These are phyloP conservation scores for Macroventuria anomochaeta DNA, from an alignment of 2,329 filamentous ascomycete species.

Conservation along the genomic window DNA sequence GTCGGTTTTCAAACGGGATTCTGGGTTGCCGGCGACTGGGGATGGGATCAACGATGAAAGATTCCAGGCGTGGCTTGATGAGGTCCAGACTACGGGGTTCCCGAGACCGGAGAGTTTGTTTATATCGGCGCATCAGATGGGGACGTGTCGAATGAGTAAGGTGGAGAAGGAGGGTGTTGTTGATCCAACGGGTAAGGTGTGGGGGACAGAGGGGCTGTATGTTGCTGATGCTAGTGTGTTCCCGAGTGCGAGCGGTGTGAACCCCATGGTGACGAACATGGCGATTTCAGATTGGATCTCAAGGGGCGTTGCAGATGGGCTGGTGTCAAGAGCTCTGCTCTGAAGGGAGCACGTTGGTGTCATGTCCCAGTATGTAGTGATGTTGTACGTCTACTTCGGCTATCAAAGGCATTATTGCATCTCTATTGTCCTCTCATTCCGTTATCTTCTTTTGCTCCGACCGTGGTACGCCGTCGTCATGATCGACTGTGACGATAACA, in stretches of 20 bases:
- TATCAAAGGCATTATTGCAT: neutral
- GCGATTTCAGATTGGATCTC: conserved; percentile 49
- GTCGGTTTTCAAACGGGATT: conserved; percentile 65
- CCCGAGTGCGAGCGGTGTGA: conserved; percentile 77
- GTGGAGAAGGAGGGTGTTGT: conserved; percentile 52
- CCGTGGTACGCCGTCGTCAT: neutral
- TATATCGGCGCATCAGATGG: conserved; percentile 82
- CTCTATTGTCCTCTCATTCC: neutral
- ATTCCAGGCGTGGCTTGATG: conserved; percentile 68
- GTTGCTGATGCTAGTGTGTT: conserved; percentile 79
- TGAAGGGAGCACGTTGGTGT: neutral
- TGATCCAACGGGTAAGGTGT: conserved; percentile 58
- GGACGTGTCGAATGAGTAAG: conserved; percentile 74
- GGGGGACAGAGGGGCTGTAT: conserved; percentile 70
- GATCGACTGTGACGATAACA: neutral
- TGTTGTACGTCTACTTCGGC: neutral
- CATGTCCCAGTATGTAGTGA: neutral
- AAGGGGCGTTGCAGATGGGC: conserved; percentile 33
- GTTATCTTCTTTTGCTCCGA: neutral
- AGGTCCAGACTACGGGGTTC: conserved; percentile 59
- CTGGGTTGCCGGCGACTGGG: conserved; percentile 14
- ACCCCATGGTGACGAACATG: conserved; percentile 83
- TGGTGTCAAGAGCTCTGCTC: conserved; percentile 29
- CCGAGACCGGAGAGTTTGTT: conserved; percentile 61
- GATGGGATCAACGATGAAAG: conserved; percentile 62